Evolutionary conservation across 2,329 filamentous ascomycete genomes (phyloP).

Genomic region (Apiospora pterosperma): DNA sequence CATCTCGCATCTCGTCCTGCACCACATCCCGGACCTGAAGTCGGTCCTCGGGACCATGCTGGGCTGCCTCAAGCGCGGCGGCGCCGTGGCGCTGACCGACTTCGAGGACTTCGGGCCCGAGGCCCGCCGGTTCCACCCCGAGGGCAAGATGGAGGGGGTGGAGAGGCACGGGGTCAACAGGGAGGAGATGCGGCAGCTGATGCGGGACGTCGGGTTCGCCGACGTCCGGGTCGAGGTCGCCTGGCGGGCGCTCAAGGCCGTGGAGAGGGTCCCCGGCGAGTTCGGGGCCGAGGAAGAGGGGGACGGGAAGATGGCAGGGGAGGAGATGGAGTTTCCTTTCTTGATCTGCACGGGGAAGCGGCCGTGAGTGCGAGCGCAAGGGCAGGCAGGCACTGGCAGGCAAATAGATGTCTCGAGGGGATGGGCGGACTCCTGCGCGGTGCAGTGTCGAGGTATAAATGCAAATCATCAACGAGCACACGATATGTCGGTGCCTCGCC

Average conservation of each 20-base stretch:
- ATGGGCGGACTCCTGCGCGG: too few species aligned
- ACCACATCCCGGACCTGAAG: constrained; percentile 5
- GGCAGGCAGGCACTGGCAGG: neutral
- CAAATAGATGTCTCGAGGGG: neutral
- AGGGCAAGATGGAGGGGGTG: constrained; percentile 48
- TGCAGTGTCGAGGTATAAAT: too few species aligned
- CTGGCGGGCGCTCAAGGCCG: neutral
- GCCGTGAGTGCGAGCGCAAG: neutral
- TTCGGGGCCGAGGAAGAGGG: neutral
- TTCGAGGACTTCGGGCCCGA: constrained; percentile 54
- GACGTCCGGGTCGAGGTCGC: constrained; percentile 1
- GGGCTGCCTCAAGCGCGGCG: constrained; percentile 44
- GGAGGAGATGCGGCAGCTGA: neutral
- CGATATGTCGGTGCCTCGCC: too few species aligned
- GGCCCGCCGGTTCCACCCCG: constrained; percentile 49
- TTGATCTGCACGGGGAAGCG: neutral
- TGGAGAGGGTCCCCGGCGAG: constrained; percentile 1
- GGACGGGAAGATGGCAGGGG: neutral
- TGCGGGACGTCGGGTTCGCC: neutral
- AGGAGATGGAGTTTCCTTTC: constrained; percentile 1
- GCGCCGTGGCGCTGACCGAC: constrained; percentile 50
- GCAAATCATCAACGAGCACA: too few species aligned
- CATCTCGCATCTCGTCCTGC: constrained; percentile 49
- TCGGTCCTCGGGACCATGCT: constrained; percentile 28
- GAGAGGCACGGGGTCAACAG: constrained; percentile 48